Conservation (phyloP, 2,329 filamentous ascomycete species). For the Septoria linicola region DNA sequence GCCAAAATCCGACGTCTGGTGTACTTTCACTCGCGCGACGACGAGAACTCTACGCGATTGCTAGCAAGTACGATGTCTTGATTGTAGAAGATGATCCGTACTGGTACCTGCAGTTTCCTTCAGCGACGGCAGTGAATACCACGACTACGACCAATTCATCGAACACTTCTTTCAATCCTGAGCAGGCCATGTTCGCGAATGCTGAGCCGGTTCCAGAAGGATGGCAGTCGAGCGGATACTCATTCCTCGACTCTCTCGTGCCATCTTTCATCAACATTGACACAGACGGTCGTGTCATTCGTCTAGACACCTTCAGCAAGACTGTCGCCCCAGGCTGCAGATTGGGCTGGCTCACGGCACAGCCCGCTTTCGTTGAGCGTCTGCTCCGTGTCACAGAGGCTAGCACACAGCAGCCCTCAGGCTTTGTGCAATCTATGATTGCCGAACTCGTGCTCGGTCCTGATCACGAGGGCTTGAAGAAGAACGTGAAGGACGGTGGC, state of each 20-base stretch:
- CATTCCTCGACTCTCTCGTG: constrained; percentile 78
- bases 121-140: constrained; percentile 52
- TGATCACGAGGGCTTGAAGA: constrained; percentile 53
- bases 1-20: constrained; percentile 83
- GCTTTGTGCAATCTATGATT: constrained; percentile 83
- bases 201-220: constrained; percentile 51
- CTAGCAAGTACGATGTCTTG: constrained; percentile 80
- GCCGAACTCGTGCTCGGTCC: constrained; percentile 74
- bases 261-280: constrained; percentile 82
- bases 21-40: constrained; percentile 71
- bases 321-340: constrained; percentile 87
- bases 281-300: constrained; percentile 79
- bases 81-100: constrained; percentile 95
- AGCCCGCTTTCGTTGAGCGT: constrained; percentile 74
- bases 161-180: constrained; percentile 34
- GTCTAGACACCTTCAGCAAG: constrained; percentile 92
- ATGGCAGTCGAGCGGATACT: constrained; percentile 63
- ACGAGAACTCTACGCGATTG: constrained; percentile 75
- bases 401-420: constrained; percentile 78
- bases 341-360: constrained; percentile 85
- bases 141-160: constrained; percentile 30
- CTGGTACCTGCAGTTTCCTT: constrained; percentile 85
- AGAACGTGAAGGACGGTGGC: constrained; percentile 41
- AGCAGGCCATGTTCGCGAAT: constrained; percentile 40
- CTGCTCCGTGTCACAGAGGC: constrained; percentile 72